Base-by-base conservation (phyloP, 1,139 yeast species). In the Maudiozyma humilis region DNA sequence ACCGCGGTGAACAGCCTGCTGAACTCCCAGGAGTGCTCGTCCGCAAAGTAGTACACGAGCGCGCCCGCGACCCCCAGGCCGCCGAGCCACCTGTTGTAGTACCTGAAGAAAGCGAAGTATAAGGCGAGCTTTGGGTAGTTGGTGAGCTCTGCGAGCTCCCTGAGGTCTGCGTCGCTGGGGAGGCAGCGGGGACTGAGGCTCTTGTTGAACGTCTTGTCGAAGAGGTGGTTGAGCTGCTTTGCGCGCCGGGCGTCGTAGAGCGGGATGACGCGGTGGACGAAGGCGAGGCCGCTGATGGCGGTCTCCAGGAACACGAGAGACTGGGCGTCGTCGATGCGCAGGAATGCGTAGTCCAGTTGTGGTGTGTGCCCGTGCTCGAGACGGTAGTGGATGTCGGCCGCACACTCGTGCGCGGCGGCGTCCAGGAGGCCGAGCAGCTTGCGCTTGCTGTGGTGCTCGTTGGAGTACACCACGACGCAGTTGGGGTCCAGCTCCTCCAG, bases 81-180 rank as follows among this genome's bases (percentile, higher is more conserved):
- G 31, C 70, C 51, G 47, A 88, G 71, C 75, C 85, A 78, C 15
- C 66, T 56, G 48, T 78, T 73, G 63, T 87, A 86, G 52, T 69
- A 73, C 54, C 78, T 80, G 50, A 78, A 68, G 60, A 80, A 87
- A 40, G 82, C 86, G 65, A 87, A 87, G 65, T 88, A 88, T 48
- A 88, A 66, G 1, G 93, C 91, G 40, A 79, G 72, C 52, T 75
- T 72, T 36, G 76, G 76, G 35, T 57, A 50, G n/a, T 91, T 91
- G 55, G 77, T 80, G 34, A 55, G 42, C 18, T 49, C 46, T 4
- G 51, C 50, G 25, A 61, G 25, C 14, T 47, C 41, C 17, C 47
- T 41, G 42, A 61, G 41, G 18, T 57, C 59, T 18, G 34, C 38
- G 16, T 53, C 52, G 8, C 50, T 42, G 18, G 51, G 46, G 25